phyloP scores from a whole-genome alignment of 163 green algal species.

The Chlorella variabilis region DNA sequence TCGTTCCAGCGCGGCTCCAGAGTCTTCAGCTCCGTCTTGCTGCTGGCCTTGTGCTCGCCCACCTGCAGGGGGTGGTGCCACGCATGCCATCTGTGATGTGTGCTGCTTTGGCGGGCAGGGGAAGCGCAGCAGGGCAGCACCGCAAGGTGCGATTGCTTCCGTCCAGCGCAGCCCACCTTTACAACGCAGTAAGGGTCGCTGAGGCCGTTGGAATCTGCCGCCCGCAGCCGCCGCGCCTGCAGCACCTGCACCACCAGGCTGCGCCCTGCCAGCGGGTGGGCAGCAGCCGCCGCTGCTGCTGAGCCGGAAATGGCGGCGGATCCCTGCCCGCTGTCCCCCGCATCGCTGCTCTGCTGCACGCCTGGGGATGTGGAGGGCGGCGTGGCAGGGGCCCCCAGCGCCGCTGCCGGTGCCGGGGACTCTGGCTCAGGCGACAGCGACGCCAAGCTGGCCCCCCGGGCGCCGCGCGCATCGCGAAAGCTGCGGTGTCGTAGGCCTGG shows the following conservation, averaged over 20 bases:
- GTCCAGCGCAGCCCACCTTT: not conserved
- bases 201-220: conserved; percentile 17
- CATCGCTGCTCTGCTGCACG: not conserved
- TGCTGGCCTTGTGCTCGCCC: conserved; percentile 36
- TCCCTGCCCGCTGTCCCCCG: not conserved
- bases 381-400: not conserved
- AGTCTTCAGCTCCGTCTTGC: conserved; percentile 46
- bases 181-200: conserved; percentile 54
- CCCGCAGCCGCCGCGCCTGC: not conserved
- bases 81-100: too few species aligned
- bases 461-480: not conserved
- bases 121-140: too few species aligned
- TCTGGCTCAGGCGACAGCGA: not conserved
- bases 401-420: not conserved
- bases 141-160: too few species aligned
- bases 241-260: conserved; percentile 32
- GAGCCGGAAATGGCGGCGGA: not conserved
- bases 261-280: not conserved
- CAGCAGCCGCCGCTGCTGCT: not conserved
- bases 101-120: too few species aligned
- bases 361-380: not conserved
- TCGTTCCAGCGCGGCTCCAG: conserved; percentile 56
- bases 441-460: not conserved
- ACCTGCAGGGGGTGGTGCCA: conserved; percentile 14
- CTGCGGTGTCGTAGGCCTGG: not conserved